Base-by-base conservation (phyloP, 2,329 filamentous ascomycete genomes). In the Camillea tinctor region DNA sequence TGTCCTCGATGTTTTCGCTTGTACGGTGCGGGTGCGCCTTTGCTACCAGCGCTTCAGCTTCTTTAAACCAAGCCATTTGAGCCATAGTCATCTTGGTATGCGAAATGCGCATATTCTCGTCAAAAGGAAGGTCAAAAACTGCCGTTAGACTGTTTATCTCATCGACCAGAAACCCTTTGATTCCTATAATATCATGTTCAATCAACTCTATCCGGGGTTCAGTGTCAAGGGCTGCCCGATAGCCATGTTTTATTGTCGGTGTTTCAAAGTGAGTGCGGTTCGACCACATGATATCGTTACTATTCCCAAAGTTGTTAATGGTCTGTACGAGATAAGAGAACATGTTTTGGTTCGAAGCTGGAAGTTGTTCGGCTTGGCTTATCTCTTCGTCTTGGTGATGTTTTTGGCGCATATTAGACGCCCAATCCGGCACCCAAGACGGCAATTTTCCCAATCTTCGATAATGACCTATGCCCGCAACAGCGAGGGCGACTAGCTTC, bases 361-460 rank as follows among this genome's bases (percentile, higher is more conserved):
- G 36, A 24, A 30, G 20, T n/a, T 1, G 44, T 23, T 2, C 36
- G 19, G 19, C 49, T 26, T 6, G 55, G 48, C 19, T 24, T 17
- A 15, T 22, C 50, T 54, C 30, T 23, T 48, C 36, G 13, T 24
- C 53, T 55, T 55, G 22, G 22, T 51, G 17, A 1, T 50, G 48
- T 54, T 61, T 61, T 19, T 22, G 49, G 24, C 56, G 56, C 26
- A 17, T 23, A 24, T 61, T 59, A 2, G 60, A 54, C 30, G 60
- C 54, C 59, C 53, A 61, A 20, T 60, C 55, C 4, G 59, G 59
- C 15, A 58, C 59, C 55, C 59, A 58, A 1, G 56, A 58, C 1
- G 53, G 59, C 40, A 61, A 23, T 52, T 58, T 50, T 26, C 51
- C 52, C 20, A 61, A 50, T 23, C 50, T 40, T 40, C 54, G 56